Base-by-base conservation (phyloP, 805 yeast species). In the Allodekkera sacchari region DNA sequence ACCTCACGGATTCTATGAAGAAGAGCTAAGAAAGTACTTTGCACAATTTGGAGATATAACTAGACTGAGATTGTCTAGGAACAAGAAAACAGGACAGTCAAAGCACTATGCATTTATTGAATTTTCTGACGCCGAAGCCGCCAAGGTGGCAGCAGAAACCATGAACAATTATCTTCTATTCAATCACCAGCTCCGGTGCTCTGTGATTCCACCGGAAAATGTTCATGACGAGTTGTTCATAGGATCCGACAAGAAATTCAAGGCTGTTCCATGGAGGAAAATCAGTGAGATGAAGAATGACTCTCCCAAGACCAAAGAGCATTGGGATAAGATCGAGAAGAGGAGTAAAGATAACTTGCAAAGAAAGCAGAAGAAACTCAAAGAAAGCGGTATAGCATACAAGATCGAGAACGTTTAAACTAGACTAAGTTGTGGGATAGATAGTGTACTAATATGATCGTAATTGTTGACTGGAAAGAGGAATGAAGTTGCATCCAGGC, bases 101-200 rank as follows among this genome's bases (percentile, higher is more conserved):
- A 88, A 85, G 61, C 96, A 87, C 55, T 89, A 77, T 56, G 97
- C 87, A 6, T 89, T 84, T 56, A 63, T 92, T 28, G 96, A 92
- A 59, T 92, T 89, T 50, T 71, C 68, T 25, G 67, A 74, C 33
- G 52, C 55, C 23, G 83, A 77, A 29, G 94, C 82, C 34, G 96
- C 97, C 27, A 70, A 75, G 44, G 67, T 87, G 39, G 98, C 96
- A 3, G 83, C 82, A 39, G 97, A 92, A 43, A 78, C 96, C 28
- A 92, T 92, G 98, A 79, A 92, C 59, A 92, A 92, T 60, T 92
- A 92, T 50, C 68, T 92, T 40, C 53, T 92, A 27, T 77, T 83
- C 61, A 94, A 94, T 6, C 96, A 89, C 57, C 71, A 88, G 39
- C 63, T 92, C 45, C 79, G 83, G 57, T 66, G 66, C 39, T 57